Base-by-base conservation (phyloP, 1,284 basidiomycete species). In the Ustilago hordei region DNA sequence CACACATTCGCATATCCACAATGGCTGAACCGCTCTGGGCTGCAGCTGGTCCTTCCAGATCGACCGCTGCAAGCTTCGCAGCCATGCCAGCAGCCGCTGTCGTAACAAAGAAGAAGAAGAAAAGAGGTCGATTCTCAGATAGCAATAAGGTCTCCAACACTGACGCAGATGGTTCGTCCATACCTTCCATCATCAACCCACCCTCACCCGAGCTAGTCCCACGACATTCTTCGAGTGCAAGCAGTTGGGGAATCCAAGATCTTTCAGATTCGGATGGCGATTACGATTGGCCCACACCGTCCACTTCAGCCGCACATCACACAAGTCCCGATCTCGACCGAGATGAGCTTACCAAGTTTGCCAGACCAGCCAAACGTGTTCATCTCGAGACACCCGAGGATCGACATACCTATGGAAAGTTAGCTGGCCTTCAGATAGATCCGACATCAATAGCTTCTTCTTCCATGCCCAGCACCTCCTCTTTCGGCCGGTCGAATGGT, bases 221-320 rank as follows among this genome's bases (percentile, higher is more conserved):
- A 8, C 43, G 70, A 28, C 63, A 69, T 47, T 73, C 75, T 1
- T 73, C 75, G 32, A 77, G 75, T 36, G 69, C 75, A 31, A 64
- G 70, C 54, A 70, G 75, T 55, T 77, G 75, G 70, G 75, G 75
- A n/a, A 68, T 73, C 45, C 70, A 68, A 11, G 70, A 73, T 17
- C 64, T 69, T 32, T 77, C 75, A 28, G 75, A 77, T 38, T 77
- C 75, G 19, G 75, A 77, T 47, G 75, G 75, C 45, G 75, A 77
- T 55, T 69, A 69, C 48, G 70, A 73, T 35, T 71, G 69, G 74
- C 54, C 64, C 6, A 38, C 60, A 7, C 31, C 57, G 11, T 43
- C 52, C 28, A 32, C 36, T 4, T 53, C 66, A 28, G 32, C 60
- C n/a, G 28, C 60, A 38, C 35, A 55, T 53, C 28, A 52, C 28